Base-by-base conservation (phyloP, 805 yeast species). In the Maudiozyma saulgeensis region DNA sequence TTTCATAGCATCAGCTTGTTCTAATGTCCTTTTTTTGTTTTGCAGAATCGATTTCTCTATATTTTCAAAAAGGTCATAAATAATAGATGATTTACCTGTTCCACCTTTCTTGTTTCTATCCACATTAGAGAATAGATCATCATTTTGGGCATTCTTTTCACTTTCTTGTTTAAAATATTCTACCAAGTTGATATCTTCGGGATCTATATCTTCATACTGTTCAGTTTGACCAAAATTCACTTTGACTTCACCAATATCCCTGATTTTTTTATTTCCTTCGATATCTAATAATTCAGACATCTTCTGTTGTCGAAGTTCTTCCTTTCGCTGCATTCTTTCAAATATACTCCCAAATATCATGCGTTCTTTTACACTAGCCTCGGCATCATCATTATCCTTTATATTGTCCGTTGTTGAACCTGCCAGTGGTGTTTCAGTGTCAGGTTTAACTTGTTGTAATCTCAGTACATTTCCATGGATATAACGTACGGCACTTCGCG, bases 311-410 rank as follows among this genome's bases (percentile, higher is more conserved):
- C 54, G 28, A 23, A 45, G 16, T 21, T 46, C 47, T 16, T 57
- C 56, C 44, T 60, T 62, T 43, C 55, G 53, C 54, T 56, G 57
- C 42, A 62, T 53, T 23, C 56, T 56, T 26, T 53, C 54, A 45
- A 62, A 62, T 23, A 62, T 55, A 48, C 56, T 56, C 12, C 59
- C 60, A 46, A 62, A 62, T 23, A 62, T 46, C 16, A 59, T 54
- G 37, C 56, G 51, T 46, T 62, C 66, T 45, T 58, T 58, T 6
- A 62, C 50, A 42, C 60, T 58, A 11, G 60, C 44, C 15, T 53
- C 47, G 9, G 18, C 55, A 16, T 46, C 50, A 6, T 38, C 48
- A 19, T 38, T 44, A 19, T 16, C 18, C 15, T 35, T 35, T 2
- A 35, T 2, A 8, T 35, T 35, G 25, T 26, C 31, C 1, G 43